phyloP scores from a whole-genome alignment of 1,284 basidiomycete genomes.

The Paramarasmius palmivorus region DNA sequence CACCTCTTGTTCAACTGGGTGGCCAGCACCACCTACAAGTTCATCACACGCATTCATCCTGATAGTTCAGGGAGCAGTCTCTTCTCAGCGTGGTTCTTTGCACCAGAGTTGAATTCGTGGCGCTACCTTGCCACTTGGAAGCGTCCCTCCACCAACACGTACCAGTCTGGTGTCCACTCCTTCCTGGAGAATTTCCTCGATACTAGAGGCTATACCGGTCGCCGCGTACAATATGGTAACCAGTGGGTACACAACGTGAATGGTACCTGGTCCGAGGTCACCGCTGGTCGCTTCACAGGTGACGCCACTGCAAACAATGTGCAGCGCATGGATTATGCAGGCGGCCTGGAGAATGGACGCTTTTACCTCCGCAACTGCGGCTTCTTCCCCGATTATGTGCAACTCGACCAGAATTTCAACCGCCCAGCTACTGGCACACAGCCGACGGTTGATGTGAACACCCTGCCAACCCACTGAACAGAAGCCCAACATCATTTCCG shows the following conservation, averaged over 20 bases:
- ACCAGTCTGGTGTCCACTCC: slow-evolving; percentile 13
- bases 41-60: slow-evolving; percentile 16
- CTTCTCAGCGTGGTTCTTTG: slow-evolving; percentile 14
- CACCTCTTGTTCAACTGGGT: slow-evolving; percentile 15
- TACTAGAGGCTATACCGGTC: slow-evolving; percentile 10
- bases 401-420: slow-evolving; percentile 4
- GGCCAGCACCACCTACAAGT: slow-evolving; percentile 15
- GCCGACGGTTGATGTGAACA: slow-evolving; percentile 5
- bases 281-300: slow-evolving; percentile 12
- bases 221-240: slow-evolving; percentile 12
- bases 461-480: slow-evolving; percentile 6
- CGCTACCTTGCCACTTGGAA: slow-evolving; percentile 16
- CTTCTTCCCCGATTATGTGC: slow-evolving; percentile 5
- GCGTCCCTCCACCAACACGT: slow-evolving; percentile 13
- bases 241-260: slow-evolving; percentile 15
- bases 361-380: slow-evolving; percentile 7
- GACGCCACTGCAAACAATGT: slow-evolving; percentile 14
- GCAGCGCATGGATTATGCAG: slow-evolving; percentile 15
- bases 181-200: slow-evolving; percentile 16
- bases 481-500: too few species aligned
- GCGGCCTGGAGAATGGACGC: slow-evolving; percentile 2
- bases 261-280: slow-evolving; percentile 14
- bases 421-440: not conserved
- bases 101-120: slow-evolving; percentile 11
- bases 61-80: slow-evolving; percentile 11